These are phyloP conservation scores for Cladophialophora bantiana DNA, from an alignment of 2,329 filamentous ascomycete species.

Conservation along the genomic window DNA sequence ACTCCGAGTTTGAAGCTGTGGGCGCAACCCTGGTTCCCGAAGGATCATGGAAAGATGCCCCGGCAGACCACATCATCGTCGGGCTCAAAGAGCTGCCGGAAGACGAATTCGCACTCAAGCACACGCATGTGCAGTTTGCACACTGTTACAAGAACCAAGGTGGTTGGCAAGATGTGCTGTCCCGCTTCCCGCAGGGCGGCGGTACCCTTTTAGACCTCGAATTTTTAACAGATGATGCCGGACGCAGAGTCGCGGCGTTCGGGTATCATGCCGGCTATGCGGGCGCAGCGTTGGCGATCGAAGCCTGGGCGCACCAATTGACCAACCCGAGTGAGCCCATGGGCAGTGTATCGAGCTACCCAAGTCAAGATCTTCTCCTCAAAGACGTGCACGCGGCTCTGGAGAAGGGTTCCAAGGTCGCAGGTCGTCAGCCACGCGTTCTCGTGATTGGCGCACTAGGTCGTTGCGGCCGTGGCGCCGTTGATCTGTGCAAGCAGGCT, in stretches of 20 bases:
- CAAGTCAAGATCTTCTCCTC: constrained; percentile 77
- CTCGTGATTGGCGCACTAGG: constrained; percentile 80
- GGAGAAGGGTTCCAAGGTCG: constrained; percentile 69
- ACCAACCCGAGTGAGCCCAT: constrained; percentile 71
- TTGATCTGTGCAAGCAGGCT: constrained; percentile 77
- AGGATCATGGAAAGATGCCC: constrained; percentile 72
- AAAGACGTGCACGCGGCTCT: constrained; percentile 75
- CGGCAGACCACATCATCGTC: constrained; percentile 72
- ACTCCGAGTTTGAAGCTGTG: constrained; percentile 65
- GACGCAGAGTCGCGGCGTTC: constrained; percentile 61
- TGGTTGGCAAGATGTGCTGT: constrained; percentile 80
- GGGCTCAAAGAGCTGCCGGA: constrained; percentile 81
- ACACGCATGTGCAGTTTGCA: constrained; percentile 74
- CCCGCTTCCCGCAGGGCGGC: constrained; percentile 76
- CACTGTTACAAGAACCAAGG: constrained; percentile 80
- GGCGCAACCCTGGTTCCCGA: constrained; percentile 71
- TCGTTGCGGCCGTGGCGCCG: constrained; percentile 83
- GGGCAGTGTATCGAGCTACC: constrained; percentile 68
- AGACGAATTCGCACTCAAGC: constrained; percentile 71
- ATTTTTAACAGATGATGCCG: constrained; percentile 77
- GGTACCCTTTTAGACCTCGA: constrained; percentile 85
- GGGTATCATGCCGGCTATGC: constrained; percentile 78
- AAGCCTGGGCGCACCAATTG: constrained; percentile 74
- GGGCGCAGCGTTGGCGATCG: constrained; percentile 71
- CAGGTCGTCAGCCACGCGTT: constrained; percentile 72